Percentiles rank a stretch among this genome's conserved stretches.
Conservation (phyloP, 768 basidiomycete species). For the Lactarius akahatsu region DNA sequence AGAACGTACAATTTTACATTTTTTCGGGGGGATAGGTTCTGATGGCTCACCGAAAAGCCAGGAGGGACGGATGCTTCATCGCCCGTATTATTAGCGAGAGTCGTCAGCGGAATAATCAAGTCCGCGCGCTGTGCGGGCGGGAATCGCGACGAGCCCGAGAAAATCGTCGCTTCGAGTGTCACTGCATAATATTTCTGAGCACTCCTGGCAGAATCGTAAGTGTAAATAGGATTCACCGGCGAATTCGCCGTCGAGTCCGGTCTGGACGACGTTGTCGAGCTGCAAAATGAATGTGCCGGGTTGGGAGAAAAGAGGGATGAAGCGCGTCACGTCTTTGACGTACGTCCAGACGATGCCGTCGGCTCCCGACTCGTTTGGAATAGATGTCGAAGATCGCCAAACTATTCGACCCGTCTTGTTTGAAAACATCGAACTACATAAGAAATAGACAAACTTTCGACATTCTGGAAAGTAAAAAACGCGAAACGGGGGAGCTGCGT, state of each 20-base stretch:
- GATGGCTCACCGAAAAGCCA: conserved; percentile 55
- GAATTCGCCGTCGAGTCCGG: no score
- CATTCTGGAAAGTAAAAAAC: conserved; percentile 73
- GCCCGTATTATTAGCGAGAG: conserved; percentile 56
- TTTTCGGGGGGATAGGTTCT: background rate
- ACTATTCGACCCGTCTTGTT: conserved; percentile 40
- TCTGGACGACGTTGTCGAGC: no score
- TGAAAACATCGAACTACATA: no score
- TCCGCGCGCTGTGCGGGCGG: conserved; percentile 47
- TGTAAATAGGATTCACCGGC: background rate
- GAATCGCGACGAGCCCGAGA: conserved; percentile 51
- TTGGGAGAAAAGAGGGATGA: no score
- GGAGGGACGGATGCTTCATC: conserved; percentile 74
- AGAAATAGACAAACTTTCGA: conserved; percentile 56
- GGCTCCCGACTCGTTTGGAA: no score
- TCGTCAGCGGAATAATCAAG: conserved; percentile 65
- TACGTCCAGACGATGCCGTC: no score
- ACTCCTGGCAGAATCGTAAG: background rate
- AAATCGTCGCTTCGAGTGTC: conserved; percentile 68
- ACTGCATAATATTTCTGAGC: conserved; percentile 40
- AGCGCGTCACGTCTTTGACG: no score
- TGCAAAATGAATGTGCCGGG: no score
- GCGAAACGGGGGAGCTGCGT: conserved; percentile 73
- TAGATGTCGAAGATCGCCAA: conserved; percentile 40
- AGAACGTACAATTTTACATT: background rate